Evolutionary conservation across 176 grass and related monocot species (phyloP).

Genomic region (Oryza brachyantha): DNA sequence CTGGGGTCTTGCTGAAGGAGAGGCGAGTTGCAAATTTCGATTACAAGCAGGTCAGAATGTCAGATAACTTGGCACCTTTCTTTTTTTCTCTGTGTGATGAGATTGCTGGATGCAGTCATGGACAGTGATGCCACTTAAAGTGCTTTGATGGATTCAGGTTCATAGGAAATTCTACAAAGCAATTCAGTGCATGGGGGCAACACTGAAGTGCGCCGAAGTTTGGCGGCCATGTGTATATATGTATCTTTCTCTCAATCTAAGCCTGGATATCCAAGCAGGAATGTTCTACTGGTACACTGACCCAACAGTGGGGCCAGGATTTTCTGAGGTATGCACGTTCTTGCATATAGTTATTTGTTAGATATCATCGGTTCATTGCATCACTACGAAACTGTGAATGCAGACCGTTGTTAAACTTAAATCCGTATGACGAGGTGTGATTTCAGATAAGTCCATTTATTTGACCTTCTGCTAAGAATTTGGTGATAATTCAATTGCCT

Average conservation of each 20-base stretch:
- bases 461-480: not conserved
- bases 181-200: conserved; percentile 51
- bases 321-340: conserved; percentile 70
- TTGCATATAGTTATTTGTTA: not conserved
- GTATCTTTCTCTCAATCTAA: conserved; percentile 59
- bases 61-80: conserved; percentile 1
- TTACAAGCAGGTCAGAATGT: conserved; percentile 75
- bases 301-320: conserved; percentile 43
- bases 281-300: conserved; percentile 98
- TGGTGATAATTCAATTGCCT: not conserved
- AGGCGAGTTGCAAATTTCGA: conserved; percentile 38
- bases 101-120: not conserved
- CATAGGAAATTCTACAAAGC: conserved; percentile 61
- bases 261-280: conserved; percentile 81
- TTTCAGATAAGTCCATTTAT: not conserved
- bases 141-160: conserved; percentile 50
- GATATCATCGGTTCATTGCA: conserved; percentile 2
- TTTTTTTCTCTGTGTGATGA: conserved; percentile 1
- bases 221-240: conserved; percentile 83
- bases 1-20: conserved; percentile 75
- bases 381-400: not conserved
- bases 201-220: conserved; percentile 64
- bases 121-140: not conserved
- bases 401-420: not conserved
- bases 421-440: not conserved